Base-by-base conservation (phyloP, 192 early-diverging fungal genomes). In the Linderina pennispora region DNA sequence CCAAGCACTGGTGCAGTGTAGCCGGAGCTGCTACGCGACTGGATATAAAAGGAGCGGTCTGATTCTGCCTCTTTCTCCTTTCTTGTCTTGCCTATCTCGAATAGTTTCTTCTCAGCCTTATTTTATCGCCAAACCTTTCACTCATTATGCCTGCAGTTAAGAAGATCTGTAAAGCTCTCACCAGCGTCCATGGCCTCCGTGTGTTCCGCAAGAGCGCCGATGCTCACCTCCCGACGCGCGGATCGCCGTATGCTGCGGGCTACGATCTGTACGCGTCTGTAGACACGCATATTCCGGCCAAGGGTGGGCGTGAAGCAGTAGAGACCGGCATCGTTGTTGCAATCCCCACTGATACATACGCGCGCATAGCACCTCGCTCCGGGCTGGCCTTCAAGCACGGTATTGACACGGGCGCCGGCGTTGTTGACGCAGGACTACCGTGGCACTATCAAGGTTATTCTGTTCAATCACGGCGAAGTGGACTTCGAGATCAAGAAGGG, bases 361-460 rank as follows among this genome's bases (percentile, higher is more conserved):
- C 90, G 4, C 87, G 97, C 53, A 86, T 99, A 3, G 97, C 97
- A 1, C 94, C 94, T 23, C 77, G 97, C 22, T 88, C 82, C 23
- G 92, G 94, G 0, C 75, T 99, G 32, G 92, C 94, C 3, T 78
- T 89, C 34, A 95, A 93, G 67, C 79, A 87, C 62, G 88, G 86
- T 58, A 74, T 97, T 24, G 91, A 96, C 58, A 78, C 79, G 22
- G 90, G 88, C 20, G 93, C 91, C 8, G 93, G 93, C 22, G 93
- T 96, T 18, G 80, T 97, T 42, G 93, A 98, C 58, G 75, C 79
- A 4, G n/a, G 93, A 97, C 55, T 97, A 98, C 67, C 72, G 89
- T 19, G 96, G 91, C 4, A 82, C 84, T 18, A 34, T 97, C 23
- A 83, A 87, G 33, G 81, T 97, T 5, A 78, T 93, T 1, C 59